phyloP scores from a whole-genome alignment of 2,329 filamentous ascomycete genomes.

The Claviceps fusiformis region DNA sequence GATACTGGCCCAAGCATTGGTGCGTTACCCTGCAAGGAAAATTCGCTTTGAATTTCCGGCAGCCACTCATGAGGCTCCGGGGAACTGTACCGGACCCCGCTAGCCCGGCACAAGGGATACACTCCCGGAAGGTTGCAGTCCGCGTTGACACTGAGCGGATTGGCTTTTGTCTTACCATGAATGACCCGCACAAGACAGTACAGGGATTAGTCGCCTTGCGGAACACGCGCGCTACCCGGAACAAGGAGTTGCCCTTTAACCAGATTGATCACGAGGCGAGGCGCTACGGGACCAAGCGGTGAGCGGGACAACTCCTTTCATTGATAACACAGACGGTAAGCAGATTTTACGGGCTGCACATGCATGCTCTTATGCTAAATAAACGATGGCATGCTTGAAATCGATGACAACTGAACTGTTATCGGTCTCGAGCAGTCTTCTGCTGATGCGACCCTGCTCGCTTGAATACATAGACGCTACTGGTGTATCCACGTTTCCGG shows the following conservation, averaged over 20 bases:
- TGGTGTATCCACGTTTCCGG: slow-evolving; percentile 5
- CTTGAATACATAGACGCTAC: not conserved
- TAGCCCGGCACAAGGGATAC: slow-evolving; percentile 5
- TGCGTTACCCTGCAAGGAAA: not conserved
- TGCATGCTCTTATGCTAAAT: too few relatives aligned
- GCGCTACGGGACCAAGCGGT: slow-evolving; percentile 2
- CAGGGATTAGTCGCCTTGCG: not conserved
- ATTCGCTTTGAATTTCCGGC: not conserved
- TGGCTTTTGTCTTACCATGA: not conserved
- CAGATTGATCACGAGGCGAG: slow-evolving; percentile 2
- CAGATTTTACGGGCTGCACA: too few relatives aligned
- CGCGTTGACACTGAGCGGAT: not conserved
- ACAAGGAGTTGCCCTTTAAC: not conserved
- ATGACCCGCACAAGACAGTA: not conserved
- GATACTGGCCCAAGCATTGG: not conserved
- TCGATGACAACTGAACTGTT: not conserved
- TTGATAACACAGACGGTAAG: too few relatives aligned
- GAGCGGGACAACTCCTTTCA: not conserved
- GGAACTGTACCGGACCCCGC: slow-evolving; percentile 10
- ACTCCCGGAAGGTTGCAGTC: slow-evolving; percentile 1
- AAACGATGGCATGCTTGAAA: too few relatives aligned
- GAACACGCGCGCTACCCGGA: not conserved
- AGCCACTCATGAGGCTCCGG: slow-evolving; percentile 7
- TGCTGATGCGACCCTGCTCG: slow-evolving; percentile 3
- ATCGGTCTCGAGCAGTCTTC: not conserved